Evolutionary conservation across 2,329 filamentous ascomycete genomes (phyloP).

Genomic region (Neoscytalidium dimidiatum): DNA sequence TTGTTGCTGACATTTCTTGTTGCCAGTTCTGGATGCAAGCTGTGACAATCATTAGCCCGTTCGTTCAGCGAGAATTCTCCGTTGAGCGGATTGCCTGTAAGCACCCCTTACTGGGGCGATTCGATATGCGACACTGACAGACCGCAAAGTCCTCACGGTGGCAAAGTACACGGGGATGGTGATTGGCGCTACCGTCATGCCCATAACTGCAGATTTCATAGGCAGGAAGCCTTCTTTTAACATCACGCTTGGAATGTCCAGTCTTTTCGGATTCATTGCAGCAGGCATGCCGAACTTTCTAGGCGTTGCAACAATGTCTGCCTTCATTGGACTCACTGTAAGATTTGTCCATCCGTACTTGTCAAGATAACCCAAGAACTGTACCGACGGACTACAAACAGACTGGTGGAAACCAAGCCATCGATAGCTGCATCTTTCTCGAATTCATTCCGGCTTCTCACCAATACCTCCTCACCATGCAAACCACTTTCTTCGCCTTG

Average conservation of each 20-base stretch:
- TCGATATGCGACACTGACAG: background rate
- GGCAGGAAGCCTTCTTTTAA: background rate
- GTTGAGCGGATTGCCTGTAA: slow-evolving; percentile 28
- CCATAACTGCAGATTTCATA: background rate
- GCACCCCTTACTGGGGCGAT: slow-evolving; percentile 32
- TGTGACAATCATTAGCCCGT: background rate
- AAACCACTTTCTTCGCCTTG: background rate
- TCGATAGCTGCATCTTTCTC: slow-evolving; percentile 1
- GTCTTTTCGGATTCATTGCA: background rate
- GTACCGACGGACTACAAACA: background rate
- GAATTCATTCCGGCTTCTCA: slow-evolving; percentile 1
- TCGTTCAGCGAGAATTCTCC: background rate
- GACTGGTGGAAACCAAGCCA: background rate
- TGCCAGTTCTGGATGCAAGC: slow-evolving; percentile 1
- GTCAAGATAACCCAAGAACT: background rate
- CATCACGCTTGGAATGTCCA: background rate
- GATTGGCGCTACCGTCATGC: background rate
- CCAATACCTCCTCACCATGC: slow-evolving; percentile 3
- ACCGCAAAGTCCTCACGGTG: background rate
- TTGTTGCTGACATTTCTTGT: background rate
- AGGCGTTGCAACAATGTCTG: background rate
- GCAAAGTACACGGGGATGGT: background rate
- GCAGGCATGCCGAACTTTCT: background rate
- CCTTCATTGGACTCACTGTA: background rate
- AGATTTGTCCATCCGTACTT: background rate